These are phyloP conservation scores for Fusarium acutatum DNA, from an alignment of 2,329 filamentous ascomycete species.

Conservation along the genomic window DNA sequence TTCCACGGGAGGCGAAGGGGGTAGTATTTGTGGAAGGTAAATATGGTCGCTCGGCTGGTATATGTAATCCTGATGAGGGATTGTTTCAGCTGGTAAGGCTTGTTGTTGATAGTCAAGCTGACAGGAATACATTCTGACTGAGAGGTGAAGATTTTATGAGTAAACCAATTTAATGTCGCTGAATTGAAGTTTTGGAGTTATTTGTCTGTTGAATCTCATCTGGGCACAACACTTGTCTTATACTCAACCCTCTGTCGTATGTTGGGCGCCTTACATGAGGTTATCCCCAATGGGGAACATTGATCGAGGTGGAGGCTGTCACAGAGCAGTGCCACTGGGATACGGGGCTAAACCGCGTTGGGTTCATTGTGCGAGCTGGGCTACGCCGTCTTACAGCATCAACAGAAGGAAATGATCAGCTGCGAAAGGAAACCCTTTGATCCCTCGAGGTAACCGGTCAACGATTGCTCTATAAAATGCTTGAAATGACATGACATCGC, in stretches of 20 bases:
- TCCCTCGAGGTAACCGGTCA: too few species aligned
- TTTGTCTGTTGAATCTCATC: not conserved
- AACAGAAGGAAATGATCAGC: not conserved
- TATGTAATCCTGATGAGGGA: not conserved
- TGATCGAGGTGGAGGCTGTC: constrained; percentile 10
- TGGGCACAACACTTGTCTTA: not conserved
- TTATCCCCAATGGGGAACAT: constrained; percentile 12
- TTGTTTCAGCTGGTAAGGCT: not conserved
- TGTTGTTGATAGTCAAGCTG: not conserved
- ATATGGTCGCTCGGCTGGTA: not conserved
- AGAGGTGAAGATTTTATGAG: too few species aligned
- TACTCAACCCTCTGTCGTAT: not conserved
- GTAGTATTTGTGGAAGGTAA: not conserved
- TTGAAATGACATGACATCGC: not conserved
- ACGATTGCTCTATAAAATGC: not conserved
- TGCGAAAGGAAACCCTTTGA: not conserved
- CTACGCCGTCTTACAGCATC: not conserved
- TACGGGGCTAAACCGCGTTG: not conserved
- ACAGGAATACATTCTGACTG: not conserved
- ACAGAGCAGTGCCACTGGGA: not conserved
- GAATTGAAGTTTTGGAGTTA: not conserved
- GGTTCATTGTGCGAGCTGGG: constrained; percentile 15
- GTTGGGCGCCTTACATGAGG: not conserved
- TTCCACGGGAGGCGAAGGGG: too few species aligned
- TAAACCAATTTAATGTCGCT: too few species aligned